These are phyloP conservation scores for Salix suchowensis DNA, from an alignment of 345 rosid species.

Conservation along the genomic window DNA sequence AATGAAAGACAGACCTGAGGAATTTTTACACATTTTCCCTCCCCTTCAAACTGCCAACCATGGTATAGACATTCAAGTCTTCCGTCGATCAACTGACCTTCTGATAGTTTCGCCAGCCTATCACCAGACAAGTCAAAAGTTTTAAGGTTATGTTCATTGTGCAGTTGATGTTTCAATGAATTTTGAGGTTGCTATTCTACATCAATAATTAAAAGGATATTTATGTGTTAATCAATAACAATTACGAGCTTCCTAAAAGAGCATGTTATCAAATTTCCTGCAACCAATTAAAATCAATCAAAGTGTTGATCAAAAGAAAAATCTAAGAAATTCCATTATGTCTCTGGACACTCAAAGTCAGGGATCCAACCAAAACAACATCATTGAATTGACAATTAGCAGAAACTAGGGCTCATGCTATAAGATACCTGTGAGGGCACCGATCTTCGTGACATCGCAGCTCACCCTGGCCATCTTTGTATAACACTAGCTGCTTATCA, in stretches of 20 bases:
- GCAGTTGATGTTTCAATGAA: too few species aligned
- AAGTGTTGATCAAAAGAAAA: too few species aligned
- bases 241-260: too few species aligned
- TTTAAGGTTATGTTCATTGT: background rate
- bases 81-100: slow-evolving; percentile 86
- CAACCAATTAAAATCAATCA: too few species aligned
- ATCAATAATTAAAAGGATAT: too few species aligned
- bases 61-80: slow-evolving; percentile 91
- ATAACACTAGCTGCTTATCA: slow-evolving; percentile 76
- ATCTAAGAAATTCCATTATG: too few species aligned
- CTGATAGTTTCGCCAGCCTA: slow-evolving; percentile 90
- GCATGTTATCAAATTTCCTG: too few species aligned
- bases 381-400: background rate
- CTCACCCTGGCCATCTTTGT: slow-evolving; percentile 63
- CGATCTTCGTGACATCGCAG: slow-evolving; percentile 78
- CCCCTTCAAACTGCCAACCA: slow-evolving; percentile 95
- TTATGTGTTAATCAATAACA: too few species aligned
- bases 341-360: too few species aligned
- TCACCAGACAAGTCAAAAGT: background rate
- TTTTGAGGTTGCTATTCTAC: too few species aligned
- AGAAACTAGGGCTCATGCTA: background rate
- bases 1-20: slow-evolving; percentile 60
- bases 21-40: slow-evolving; percentile 84
- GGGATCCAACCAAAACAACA: background rate
- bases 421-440: slow-evolving; percentile 82